phyloP scores from a whole-genome alignment of 2,329 filamentous ascomycete species.

The Cladosporium sphaerospermum region DNA sequence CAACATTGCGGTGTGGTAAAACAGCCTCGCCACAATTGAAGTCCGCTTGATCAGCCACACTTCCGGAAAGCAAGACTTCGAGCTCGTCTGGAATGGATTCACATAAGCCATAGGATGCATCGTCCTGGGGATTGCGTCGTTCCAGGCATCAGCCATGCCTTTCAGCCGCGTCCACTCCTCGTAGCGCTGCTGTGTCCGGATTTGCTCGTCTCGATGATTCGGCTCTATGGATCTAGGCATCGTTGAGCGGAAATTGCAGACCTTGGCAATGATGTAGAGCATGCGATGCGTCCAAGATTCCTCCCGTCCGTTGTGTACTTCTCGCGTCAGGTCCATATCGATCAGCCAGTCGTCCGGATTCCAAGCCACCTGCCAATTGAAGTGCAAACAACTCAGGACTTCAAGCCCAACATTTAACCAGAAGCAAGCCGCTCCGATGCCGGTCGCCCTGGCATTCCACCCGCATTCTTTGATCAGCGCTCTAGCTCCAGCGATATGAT shows the following conservation, averaged over 20 bases:
- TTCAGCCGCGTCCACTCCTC: slow-evolving; percentile 77
- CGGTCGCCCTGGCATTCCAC: slow-evolving; percentile 74
- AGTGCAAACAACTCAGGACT: slow-evolving; percentile 77
- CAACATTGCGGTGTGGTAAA: slow-evolving; percentile 83
- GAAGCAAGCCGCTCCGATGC: slow-evolving; percentile 82
- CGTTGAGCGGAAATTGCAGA: slow-evolving; percentile 75
- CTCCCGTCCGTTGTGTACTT: slow-evolving; percentile 58
- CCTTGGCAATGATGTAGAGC: slow-evolving; percentile 79
- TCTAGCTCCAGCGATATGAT: slow-evolving; percentile 77
- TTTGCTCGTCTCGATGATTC: slow-evolving; percentile 57
- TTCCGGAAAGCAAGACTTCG: slow-evolving; percentile 74
- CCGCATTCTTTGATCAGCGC: slow-evolving; percentile 83
- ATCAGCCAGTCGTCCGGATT: slow-evolving; percentile 86
- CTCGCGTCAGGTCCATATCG: slow-evolving; percentile 63
- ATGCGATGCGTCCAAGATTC: slow-evolving; percentile 86
- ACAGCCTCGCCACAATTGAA: slow-evolving; percentile 73
- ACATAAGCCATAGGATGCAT: slow-evolving; percentile 84
- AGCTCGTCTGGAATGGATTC: slow-evolving; percentile 58
- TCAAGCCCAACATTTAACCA: slow-evolving; percentile 93
- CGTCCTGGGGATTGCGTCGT: slow-evolving; percentile 67
- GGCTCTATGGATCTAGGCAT: slow-evolving; percentile 56
- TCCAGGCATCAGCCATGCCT: slow-evolving; percentile 77
- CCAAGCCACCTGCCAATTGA: slow-evolving; percentile 83
- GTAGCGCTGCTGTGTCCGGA: slow-evolving; percentile 57
- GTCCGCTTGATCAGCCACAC: slow-evolving; percentile 82